Evolutionary conservation across 1,284 basidiomycete genomes (phyloP), one percentile per base, ranked within the genome.

Genomic region (Cryptococcus sp.): DNA sequence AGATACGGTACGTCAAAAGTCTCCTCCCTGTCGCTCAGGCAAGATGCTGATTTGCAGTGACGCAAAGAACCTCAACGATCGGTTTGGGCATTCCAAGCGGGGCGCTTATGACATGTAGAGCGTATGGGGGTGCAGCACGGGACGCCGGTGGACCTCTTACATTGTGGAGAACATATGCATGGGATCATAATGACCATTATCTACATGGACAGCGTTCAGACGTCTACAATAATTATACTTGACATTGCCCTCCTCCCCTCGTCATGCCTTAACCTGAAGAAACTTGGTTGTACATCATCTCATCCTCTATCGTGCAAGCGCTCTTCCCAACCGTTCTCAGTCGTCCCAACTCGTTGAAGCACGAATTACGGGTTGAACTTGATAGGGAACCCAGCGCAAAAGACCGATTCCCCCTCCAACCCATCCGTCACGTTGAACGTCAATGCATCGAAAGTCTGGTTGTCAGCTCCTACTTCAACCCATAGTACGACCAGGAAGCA

Each of bases 61-160:
- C 52, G 84, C 90, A 11, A 81, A 79, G 57, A 81, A 82, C 5
- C 75, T 93, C 22, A 83, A 84, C 34, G 86, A 89, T 64, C 76
- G 88, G 41, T 93, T 93, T 66, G 86, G 86, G 7, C 71, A 72
- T 54, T 67, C 73, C 19, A 73, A 69, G 48, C 45, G 63, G 4
- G 75, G 75, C 1, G 69, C 72, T 14, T 76, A 70, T 51, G 53
- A 51, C 26, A 59, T 61, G 48, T 68, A 55, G 18, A 6, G 31
- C 9, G 16, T 9, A 16, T 16, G 31, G 31, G 31, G 31, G 9
- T 32, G 31, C 9, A n/a, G n/a, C n/a, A n/a, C n/a, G n/a, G n/a
- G n/a, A n/a, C n/a, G n/a, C n/a, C n/a, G n/a, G n/a, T n/a, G n/a
- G 14, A 31, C 28, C 28, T 31, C 14, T 31, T 14, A 14, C 7